Evolutionary conservation across 306 rosid genomes (phyloP).

Genomic region (Potentilla sterilis): DNA sequence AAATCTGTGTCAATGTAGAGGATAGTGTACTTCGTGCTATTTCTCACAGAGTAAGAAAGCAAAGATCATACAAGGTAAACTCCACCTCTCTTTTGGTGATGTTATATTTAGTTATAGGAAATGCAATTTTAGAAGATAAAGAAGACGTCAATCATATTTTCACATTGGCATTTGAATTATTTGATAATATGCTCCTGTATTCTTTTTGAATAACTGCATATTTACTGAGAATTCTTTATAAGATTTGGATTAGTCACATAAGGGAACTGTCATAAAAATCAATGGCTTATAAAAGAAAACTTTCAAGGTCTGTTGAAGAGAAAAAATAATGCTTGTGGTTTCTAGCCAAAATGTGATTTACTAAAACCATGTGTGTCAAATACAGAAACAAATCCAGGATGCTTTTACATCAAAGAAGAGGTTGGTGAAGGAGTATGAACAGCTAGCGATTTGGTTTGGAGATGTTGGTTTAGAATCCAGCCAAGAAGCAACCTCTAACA

Average conservation of each 20-base stretch:
- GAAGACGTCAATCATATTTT: neutral
- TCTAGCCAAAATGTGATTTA: neutral
- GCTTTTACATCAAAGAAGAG: slow-evolving; percentile 71
- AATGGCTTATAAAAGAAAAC: neutral
- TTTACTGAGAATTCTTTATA: neutral
- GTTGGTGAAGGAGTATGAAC: slow-evolving; percentile 77
- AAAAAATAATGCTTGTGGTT: neutral
- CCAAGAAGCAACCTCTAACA: slow-evolving; percentile 22
- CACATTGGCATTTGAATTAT: neutral
- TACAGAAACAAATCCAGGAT: slow-evolving; percentile 66
- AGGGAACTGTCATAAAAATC: neutral
- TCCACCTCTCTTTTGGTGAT: neutral
- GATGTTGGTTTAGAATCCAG: slow-evolving; percentile 45
- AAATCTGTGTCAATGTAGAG: slow-evolving; percentile 49
- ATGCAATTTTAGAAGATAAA: neutral
- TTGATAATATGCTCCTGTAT: neutral
- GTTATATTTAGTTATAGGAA: neutral
- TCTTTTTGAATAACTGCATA: neutral
- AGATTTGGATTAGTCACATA: slow-evolving; percentile 1
- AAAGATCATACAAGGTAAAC: slow-evolving; percentile 71
- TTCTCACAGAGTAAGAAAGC: slow-evolving; percentile 56
- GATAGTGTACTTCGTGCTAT: slow-evolving; percentile 53
- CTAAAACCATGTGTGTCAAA: neutral
- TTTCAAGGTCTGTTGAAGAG: neutral
- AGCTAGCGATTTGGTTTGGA: slow-evolving; percentile 84